A percentile compares a stretch with the other conserved stretches of the same genome.
Evolutionary conservation across 768 basidiomycete species (phyloP).

Genomic region (Mycena galericulata): DNA sequence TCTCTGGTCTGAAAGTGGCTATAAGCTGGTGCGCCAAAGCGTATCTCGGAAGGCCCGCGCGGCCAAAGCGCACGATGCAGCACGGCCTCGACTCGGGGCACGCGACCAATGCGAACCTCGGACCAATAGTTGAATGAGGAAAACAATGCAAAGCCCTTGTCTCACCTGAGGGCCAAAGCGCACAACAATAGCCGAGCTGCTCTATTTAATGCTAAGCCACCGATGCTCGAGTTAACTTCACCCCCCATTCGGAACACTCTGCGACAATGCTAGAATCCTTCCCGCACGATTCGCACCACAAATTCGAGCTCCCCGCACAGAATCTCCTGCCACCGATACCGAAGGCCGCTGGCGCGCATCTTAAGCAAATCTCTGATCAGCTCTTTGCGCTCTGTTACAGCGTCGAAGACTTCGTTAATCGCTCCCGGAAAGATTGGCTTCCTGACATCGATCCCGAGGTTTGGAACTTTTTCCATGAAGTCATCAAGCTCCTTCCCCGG

Average conservation of each 20-base stretch:
- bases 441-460: background rate
- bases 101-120: no score
- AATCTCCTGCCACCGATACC: conserved; percentile 2
- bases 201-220: background rate
- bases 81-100: no score
- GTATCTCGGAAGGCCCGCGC: no score
- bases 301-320: conserved; percentile 10
- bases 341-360: background rate
- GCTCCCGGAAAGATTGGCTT: background rate
- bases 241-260: background rate
- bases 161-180: no score
- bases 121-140: no score
- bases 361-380: background rate
- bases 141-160: no score
- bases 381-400: conserved; percentile 18
- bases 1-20: no score
- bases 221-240: background rate
- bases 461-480: conserved; percentile 17
- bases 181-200: no score
- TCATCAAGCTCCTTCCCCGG: conserved; percentile 3
- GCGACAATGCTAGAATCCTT: conserved; percentile 6
- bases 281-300: background rate
- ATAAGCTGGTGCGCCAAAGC: no score
- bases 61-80: no score
- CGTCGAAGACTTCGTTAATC: conserved; percentile 10